Conservation (phyloP, 2,329 filamentous ascomycete genomes). For the Fusarium compactum region DNA sequence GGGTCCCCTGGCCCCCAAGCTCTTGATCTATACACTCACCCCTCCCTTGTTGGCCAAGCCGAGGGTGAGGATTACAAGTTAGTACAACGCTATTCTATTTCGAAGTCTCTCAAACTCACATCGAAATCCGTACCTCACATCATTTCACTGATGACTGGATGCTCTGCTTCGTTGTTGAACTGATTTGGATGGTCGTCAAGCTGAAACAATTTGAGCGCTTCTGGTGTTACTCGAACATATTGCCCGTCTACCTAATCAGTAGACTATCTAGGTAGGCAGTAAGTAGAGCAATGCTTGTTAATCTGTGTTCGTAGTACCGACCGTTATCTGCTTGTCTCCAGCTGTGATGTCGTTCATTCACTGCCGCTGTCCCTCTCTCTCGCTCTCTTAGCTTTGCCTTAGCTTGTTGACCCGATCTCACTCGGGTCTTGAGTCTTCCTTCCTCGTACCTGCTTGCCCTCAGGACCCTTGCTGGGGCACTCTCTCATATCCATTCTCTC, state of each 20-base stretch:
- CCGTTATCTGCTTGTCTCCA: constrained; percentile 6
- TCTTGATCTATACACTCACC: constrained; percentile 30
- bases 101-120: constrained; percentile 22
- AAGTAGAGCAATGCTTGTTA: background rate
- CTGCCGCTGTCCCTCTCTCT: constrained; percentile 43
- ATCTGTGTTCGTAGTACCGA: constrained; percentile 2
- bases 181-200: constrained; percentile 11
- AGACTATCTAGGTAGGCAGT: background rate
- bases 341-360: constrained; percentile 11
- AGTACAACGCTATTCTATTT: constrained; percentile 30
- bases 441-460: constrained; percentile 8
- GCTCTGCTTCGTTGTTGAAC: constrained; percentile 1
- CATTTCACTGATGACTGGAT: constrained; percentile 6
- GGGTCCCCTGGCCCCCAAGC: constrained; percentile 33
- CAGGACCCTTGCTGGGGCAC: constrained; percentile 4
- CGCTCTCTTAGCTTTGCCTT: constrained; percentile 35
- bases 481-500: constrained; percentile 18
- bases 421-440: background rate
- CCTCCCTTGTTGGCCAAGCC: constrained; percentile 11
- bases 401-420: constrained; percentile 18
- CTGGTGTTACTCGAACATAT: constrained; percentile 32
- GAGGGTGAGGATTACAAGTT: constrained; percentile 8
- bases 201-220: constrained; percentile 38
- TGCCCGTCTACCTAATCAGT: background rate
- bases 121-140: constrained; percentile 21